Percentiles rank a stretch among this genome's conserved stretches.
These are phyloP conservation scores for Paraconiothyrium brasiliense DNA, from an alignment of 2,329 filamentous ascomycete species.

Conservation along the genomic window DNA sequence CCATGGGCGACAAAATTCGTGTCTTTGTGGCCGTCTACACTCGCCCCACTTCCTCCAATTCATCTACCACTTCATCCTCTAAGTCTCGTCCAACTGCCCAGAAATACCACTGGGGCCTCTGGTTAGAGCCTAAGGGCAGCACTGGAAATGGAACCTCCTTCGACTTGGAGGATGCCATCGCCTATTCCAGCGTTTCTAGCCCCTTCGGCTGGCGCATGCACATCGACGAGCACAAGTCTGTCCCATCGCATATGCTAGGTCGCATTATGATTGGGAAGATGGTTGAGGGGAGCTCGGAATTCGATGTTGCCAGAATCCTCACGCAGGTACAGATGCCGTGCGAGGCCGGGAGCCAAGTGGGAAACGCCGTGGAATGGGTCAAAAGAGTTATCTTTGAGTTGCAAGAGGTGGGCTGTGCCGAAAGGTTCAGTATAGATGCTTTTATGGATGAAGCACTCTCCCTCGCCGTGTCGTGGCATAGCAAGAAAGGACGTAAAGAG, in stretches of 20 bases:
- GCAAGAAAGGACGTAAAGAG: constrained; percentile 11
- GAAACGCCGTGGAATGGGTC: constrained; percentile 23
- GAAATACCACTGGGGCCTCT: constrained; percentile 28
- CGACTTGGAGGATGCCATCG: constrained; percentile 20
- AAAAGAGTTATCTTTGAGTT: constrained; percentile 22
- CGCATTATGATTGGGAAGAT: constrained; percentile 30
- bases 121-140: constrained; percentile 29
- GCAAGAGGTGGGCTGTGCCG: constrained; percentile 22
- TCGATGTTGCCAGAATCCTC: constrained; percentile 18
- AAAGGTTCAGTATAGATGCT: constrained; percentile 23
- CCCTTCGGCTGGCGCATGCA: constrained; percentile 26
- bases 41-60: constrained; percentile 16
- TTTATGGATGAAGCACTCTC: constrained; percentile 25
- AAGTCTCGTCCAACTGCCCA: constrained; percentile 14
- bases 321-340: constrained; percentile 21
- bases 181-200: constrained; percentile 19
- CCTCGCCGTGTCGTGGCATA: constrained; percentile 18
- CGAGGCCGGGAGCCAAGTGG: constrained; percentile 19
- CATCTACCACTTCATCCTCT: constrained; percentile 8
- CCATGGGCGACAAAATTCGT: constrained; percentile 27
- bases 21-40: constrained; percentile 28
- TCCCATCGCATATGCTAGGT: constrained; percentile 23
- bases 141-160: constrained; percentile 25
- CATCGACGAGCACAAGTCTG: constrained; percentile 20
- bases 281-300: constrained; percentile 16